Conservation (phyloP, 2,329 filamentous ascomycete genomes). For the Polytolypa hystricis region DNA sequence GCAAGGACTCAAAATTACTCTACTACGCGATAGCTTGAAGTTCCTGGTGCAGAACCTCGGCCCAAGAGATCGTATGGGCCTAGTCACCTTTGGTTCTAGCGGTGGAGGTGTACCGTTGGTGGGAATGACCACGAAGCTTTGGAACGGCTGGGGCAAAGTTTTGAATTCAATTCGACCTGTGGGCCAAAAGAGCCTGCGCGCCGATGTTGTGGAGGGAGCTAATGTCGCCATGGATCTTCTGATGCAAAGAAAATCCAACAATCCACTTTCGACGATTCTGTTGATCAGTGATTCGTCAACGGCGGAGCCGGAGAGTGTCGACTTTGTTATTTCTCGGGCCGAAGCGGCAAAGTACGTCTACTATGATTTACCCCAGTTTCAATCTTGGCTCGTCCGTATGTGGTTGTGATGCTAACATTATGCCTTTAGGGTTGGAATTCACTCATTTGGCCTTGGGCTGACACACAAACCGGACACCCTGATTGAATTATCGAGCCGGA, state of each 20-base stretch:
- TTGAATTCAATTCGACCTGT: constrained; percentile 82
- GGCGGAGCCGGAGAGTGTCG: constrained; percentile 85
- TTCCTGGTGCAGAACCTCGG: constrained; percentile 87
- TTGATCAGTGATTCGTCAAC: constrained; percentile 96
- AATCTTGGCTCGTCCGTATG: constrained; percentile 1
- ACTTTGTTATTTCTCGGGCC: constrained; percentile 92
- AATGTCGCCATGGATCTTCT: constrained; percentile 97
- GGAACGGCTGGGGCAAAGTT: constrained; percentile 82
- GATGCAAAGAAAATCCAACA: constrained; percentile 95
- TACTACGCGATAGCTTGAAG: constrained; percentile 79
- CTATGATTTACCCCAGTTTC: constrained; percentile 1
- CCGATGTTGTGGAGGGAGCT: constrained; percentile 92
- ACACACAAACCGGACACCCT: constrained; percentile 98
- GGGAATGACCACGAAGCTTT: constrained; percentile 94
- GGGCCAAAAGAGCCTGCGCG: constrained; percentile 90
- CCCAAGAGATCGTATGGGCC: constrained; percentile 87
- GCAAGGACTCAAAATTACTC: constrained; percentile 97
- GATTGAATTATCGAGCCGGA: constrained; percentile 91
- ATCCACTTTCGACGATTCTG: constrained; percentile 88
- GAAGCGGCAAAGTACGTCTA: constrained; percentile 85
- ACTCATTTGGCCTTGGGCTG: constrained; percentile 91
- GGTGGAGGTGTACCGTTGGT: constrained; percentile 87
- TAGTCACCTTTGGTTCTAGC: constrained; percentile 94
- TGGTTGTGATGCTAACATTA: constrained; percentile 16
- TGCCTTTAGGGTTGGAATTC: constrained; percentile 64